Evolutionary conservation across 768 basidiomycete species (phyloP).

Genomic region (Termitomyces titanicus): DNA sequence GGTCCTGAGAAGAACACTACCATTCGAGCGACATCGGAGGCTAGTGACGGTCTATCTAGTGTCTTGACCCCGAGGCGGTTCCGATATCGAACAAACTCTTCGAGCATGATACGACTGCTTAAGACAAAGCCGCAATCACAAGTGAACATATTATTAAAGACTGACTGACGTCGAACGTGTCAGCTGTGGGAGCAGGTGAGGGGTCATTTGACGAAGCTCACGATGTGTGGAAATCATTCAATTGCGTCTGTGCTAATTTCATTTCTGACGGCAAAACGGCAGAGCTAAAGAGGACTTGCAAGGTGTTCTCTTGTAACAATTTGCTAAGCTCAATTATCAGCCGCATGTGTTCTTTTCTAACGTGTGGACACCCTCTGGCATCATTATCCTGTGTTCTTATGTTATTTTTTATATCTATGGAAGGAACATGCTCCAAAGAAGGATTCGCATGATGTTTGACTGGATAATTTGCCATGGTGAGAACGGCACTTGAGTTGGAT

Average conservation of each 20-base stretch:
- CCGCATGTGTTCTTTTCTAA: too few species aligned
- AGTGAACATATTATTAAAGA: background rate
- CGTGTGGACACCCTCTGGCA: too few species aligned
- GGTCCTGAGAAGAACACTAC: background rate
- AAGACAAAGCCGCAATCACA: background rate
- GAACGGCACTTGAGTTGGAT: too few species aligned
- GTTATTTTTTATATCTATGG: too few species aligned
- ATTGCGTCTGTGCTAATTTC: background rate
- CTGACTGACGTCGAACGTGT: background rate
- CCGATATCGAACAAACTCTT: background rate
- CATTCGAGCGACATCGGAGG: background rate
- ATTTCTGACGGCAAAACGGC: background rate
- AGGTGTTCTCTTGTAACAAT: background rate
- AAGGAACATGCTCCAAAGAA: too few species aligned
- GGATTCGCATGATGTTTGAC: too few species aligned
- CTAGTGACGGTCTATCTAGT: background rate
- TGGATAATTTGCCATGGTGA: too few species aligned
- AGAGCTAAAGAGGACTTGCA: background rate
- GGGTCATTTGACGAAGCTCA: background rate
- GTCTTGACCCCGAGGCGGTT: background rate
- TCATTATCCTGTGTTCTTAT: too few species aligned
- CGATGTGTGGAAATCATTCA: too few species aligned
- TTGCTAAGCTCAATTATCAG: background rate
- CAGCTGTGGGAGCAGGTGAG: background rate
- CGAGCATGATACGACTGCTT: background rate